phyloP scores from a whole-genome alignment of 768 basidiomycete genomes.

The Piloderma croceum region DNA sequence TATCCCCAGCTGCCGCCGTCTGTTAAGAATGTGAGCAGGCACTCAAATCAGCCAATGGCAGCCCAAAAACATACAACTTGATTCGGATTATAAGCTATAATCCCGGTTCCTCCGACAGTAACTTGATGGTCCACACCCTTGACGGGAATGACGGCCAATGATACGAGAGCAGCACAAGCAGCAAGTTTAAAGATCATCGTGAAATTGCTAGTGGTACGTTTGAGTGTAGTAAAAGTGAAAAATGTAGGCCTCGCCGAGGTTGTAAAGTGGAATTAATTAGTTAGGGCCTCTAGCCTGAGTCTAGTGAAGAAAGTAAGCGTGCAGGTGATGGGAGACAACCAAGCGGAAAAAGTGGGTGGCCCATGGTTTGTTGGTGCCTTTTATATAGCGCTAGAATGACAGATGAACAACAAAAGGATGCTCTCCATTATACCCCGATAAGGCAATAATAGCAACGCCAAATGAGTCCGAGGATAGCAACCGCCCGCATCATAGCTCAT shows the following conservation, averaged over 20 bases:
- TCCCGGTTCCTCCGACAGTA: conserved; percentile 42
- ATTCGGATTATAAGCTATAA: conserved; percentile 36
- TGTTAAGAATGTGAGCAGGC: not conserved
- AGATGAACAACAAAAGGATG: no score
- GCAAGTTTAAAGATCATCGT: conserved; percentile 19
- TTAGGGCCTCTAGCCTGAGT: no score
- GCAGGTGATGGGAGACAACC: no score
- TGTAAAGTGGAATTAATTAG: no score
- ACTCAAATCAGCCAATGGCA: not conserved
- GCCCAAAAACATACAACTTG: conserved; percentile 30
- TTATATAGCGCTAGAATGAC: no score
- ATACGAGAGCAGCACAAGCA: conserved; percentile 16
- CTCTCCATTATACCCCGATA: no score
- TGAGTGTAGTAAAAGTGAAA: conserved; percentile 1
- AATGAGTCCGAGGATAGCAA: no score
- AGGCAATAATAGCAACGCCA: no score
- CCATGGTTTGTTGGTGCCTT: no score
- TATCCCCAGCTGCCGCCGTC: conserved; percentile 41
- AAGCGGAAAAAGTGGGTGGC: no score
- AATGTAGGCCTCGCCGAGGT: conserved; percentile 21
- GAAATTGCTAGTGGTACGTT: conserved; percentile 2
- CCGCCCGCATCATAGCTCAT: no score
- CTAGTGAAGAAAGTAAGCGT: no score
- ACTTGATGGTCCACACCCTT: conserved; percentile 37
- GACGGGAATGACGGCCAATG: conserved; percentile 27